Conservation (phyloP, 495 filamentous ascomycete genomes). For the Neurospora sp. region DNA sequence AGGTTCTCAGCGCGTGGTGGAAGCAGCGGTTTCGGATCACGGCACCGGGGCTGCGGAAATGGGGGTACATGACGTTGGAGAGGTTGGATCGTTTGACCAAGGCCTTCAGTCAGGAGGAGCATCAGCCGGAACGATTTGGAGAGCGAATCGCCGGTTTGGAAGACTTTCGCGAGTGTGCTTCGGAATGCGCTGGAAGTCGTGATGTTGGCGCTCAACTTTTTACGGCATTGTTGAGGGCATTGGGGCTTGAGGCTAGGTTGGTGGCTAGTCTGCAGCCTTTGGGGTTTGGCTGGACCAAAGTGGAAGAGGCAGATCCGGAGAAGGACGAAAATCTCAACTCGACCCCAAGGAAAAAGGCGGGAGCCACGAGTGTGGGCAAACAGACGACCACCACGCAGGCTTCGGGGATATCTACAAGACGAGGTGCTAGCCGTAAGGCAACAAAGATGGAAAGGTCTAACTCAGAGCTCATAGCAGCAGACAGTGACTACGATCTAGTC, state of each 20-base stretch:
- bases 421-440: slow-evolving; percentile 38
- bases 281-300: slow-evolving; percentile 85
- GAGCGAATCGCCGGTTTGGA: slow-evolving; percentile 57
- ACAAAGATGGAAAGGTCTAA: slow-evolving; percentile 14
- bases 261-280: slow-evolving; percentile 77
- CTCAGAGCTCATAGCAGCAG: slow-evolving; percentile 26
- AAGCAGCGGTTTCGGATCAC: slow-evolving; percentile 71
- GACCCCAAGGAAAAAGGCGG: slow-evolving; percentile 11
- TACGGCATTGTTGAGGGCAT: slow-evolving; percentile 70
- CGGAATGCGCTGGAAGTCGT: slow-evolving; percentile 66
- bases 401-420: slow-evolving; percentile 14
- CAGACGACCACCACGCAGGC: slow-evolving; percentile 9
- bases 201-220: slow-evolving; percentile 89
- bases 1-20: slow-evolving; percentile 72
- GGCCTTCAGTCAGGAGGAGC: slow-evolving; percentile 49
- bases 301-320: slow-evolving; percentile 54
- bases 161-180: slow-evolving; percentile 59
- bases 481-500: slow-evolving; percentile 32
- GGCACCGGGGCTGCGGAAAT: slow-evolving; percentile 73
- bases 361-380: slow-evolving; percentile 3
- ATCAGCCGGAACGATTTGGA: slow-evolving; percentile 56
- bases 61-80: slow-evolving; percentile 68
- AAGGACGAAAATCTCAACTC: slow-evolving; percentile 14
- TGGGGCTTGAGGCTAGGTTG: slow-evolving; percentile 71
- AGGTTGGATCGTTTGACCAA: slow-evolving; percentile 57